Conservation (phyloP, 202 grass and related monocot genomes). For the Hordeum pubiflorum region DNA sequence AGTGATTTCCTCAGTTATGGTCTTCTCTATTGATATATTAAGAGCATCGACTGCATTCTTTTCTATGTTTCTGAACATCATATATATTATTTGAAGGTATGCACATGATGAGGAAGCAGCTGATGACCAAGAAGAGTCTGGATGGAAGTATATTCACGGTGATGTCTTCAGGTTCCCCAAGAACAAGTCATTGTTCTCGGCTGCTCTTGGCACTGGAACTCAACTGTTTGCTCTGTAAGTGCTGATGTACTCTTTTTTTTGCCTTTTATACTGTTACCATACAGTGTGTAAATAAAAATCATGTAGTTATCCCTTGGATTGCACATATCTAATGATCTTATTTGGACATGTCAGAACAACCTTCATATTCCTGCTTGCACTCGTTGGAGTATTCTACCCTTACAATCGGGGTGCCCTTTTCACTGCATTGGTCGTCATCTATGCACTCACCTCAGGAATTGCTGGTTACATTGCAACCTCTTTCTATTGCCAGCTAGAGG, state of each 20-base stretch:
- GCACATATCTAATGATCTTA: slow-evolving; percentile 16
- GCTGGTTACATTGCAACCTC: slow-evolving; percentile 88
- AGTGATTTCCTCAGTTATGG: neutral
- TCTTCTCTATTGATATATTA: neutral
- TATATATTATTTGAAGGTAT: slow-evolving; percentile 53
- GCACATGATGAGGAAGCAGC: slow-evolving; percentile 88
- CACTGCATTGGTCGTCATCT: slow-evolving; percentile 92
- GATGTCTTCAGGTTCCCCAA: slow-evolving; percentile 91
- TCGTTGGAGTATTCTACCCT: slow-evolving; percentile 96
- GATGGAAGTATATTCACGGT: slow-evolving; percentile 98
- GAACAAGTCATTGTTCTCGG: slow-evolving; percentile 84
- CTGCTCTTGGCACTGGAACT: slow-evolving; percentile 89
- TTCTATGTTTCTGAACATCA: neutral
- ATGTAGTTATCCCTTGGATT: neutral
- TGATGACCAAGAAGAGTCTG: slow-evolving; percentile 97
- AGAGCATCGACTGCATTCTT: neutral
- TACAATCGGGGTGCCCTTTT: slow-evolving; percentile 96
- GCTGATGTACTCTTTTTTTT: neutral
- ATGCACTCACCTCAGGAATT: slow-evolving; percentile 94
- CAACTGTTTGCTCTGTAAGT: slow-evolving; percentile 92
- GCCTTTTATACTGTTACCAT: neutral
- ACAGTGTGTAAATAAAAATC: neutral
- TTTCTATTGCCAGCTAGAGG: slow-evolving; percentile 94
- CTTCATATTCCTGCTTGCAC: slow-evolving; percentile 93
- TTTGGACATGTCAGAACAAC: slow-evolving; percentile 59